Percentiles rank a stretch among this genome's conserved stretches.
Conservation (phyloP, 2,329 filamentous ascomycete genomes). For the Cyclaneusma minus region DNA sequence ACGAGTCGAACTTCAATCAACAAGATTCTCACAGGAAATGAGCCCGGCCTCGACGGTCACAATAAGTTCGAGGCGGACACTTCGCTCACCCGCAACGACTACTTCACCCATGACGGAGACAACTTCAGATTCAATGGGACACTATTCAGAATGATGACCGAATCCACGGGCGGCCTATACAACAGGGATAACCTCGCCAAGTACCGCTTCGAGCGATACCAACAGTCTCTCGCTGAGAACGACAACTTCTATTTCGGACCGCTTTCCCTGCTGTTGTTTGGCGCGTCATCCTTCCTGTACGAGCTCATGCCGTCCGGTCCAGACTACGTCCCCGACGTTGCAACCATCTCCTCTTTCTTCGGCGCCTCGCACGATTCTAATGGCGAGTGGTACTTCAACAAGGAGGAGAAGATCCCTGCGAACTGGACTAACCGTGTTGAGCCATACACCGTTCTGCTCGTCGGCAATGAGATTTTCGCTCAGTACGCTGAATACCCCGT, state of each 20-base stretch:
- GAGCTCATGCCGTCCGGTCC: conserved; percentile 23
- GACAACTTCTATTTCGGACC: conserved; percentile 34
- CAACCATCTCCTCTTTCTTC: conserved; percentile 23
- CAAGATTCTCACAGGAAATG: conserved; percentile 3
- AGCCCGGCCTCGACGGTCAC: conserved; percentile 20
- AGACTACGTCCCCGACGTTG: conserved; percentile 18
- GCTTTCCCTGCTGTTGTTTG: conserved; percentile 29
- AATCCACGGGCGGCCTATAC: conserved; percentile 23
- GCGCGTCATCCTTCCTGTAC: conserved; percentile 27
- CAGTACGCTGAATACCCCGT: conserved; percentile 26
- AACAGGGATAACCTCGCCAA: conserved; percentile 17
- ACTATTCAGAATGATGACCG: conserved; percentile 30
- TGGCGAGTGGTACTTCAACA: conserved; percentile 22
- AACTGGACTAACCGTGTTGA: conserved; percentile 1
- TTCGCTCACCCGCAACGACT: conserved; percentile 31
- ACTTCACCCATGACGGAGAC: conserved; percentile 29
- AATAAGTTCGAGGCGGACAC: conserved; percentile 36
- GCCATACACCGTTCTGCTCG: conserved; percentile 25
- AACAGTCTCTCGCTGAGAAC: conserved; percentile 29
- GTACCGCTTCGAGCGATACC: conserved; percentile 25
- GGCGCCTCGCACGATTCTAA: conserved; percentile 22
- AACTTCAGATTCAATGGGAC: conserved; percentile 32
- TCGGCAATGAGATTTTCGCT: conserved; percentile 22
- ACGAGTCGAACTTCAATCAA: conserved; percentile 15
- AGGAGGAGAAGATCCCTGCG: conserved; percentile 4